phyloP scores from a whole-genome alignment of 2,329 filamentous ascomycete species.

The Trichoderma sp. region DNA sequence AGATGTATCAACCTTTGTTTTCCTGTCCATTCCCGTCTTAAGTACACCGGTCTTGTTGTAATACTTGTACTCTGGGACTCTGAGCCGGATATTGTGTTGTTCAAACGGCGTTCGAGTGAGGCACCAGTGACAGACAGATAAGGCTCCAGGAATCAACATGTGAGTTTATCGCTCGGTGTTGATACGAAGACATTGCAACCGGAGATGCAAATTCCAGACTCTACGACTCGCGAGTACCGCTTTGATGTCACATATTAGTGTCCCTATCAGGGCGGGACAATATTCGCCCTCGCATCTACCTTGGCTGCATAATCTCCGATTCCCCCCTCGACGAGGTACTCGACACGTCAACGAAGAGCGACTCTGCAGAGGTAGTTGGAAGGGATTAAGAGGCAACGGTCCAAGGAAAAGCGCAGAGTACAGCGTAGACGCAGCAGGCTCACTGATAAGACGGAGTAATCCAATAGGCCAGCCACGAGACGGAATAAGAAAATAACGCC shows the following conservation, averaged over 20 bases:
- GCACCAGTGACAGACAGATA: neutral
- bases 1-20: too few species aligned
- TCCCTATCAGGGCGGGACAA: neutral
- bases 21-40: too few species aligned
- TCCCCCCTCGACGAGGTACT: neutral
- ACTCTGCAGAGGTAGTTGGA: neutral
- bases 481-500: neutral
- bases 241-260: neutral
- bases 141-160: neutral
- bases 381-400: neutral
- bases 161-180: neutral
- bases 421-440: neutral
- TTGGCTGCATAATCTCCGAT: neutral
- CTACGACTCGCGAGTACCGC: too few species aligned
- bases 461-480: neutral
- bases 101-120: neutral
- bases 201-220: constrained; percentile 19
- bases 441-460: neutral
- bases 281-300: neutral
- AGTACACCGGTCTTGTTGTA: too few species aligned
- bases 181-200: neutral
- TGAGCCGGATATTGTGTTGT: too few species aligned
- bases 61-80: too few species aligned
- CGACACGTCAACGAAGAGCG: neutral
- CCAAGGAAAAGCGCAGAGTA: neutral